Conservation (phyloP, 176 grass and related monocot species). For the Phragmites australis region DNA sequence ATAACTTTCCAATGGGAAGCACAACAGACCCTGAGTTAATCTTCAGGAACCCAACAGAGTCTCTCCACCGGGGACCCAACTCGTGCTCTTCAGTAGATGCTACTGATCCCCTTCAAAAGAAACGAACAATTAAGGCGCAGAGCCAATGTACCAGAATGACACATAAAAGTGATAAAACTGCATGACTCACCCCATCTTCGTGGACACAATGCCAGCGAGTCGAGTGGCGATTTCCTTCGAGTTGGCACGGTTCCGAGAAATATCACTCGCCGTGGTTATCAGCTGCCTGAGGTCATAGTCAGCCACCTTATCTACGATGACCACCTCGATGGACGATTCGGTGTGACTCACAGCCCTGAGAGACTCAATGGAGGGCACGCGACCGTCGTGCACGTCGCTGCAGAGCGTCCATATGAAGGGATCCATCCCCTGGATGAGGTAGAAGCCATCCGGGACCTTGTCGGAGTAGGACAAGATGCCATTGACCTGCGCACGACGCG, state of each 20-base stretch:
- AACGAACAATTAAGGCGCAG: conserved; percentile 26
- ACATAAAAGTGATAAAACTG: neutral
- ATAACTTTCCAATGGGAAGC: conserved; percentile 76
- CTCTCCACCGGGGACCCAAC: conserved; percentile 58
- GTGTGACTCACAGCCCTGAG: conserved; percentile 50
- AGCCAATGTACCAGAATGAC: neutral
- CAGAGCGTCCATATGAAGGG: conserved; percentile 85
- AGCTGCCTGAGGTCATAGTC: conserved; percentile 64
- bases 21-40: conserved; percentile 64
- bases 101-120: conserved; percentile 63
- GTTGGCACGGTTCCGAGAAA: conserved; percentile 46
- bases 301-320: conserved; percentile 53
- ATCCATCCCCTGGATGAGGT: conserved; percentile 81
- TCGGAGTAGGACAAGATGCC: conserved; percentile 77
- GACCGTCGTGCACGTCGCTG: conserved; percentile 58
- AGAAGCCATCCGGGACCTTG: conserved; percentile 75
- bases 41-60: conserved; percentile 52
- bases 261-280: conserved; percentile 42
- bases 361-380: conserved; percentile 67
- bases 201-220: conserved; percentile 63
- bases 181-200: conserved; percentile 68
- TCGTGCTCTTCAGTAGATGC: conserved; percentile 54
- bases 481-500: conserved; percentile 55
- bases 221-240: conserved; percentile 55
- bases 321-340: conserved; percentile 59